Conservation (phyloP, 306 rosid species). For the Prunus kanzakura region DNA sequence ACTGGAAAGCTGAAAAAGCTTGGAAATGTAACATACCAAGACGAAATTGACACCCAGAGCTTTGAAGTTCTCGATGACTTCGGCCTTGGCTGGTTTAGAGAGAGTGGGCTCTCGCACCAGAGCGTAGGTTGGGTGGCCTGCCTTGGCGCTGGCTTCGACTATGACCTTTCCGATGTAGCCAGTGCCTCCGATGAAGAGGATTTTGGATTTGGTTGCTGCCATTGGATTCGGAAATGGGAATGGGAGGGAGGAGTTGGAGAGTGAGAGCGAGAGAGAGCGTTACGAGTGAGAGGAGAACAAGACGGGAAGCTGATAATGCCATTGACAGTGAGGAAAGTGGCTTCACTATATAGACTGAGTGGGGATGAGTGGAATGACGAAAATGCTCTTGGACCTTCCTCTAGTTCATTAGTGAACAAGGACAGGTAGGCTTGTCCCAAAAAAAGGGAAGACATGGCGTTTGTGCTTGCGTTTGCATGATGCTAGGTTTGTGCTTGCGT, state of each 20-base stretch:
- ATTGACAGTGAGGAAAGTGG: background rate
- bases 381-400: background rate
- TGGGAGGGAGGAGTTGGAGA: background rate
- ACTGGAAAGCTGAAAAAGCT: background rate
- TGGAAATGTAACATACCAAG: slow-evolving; percentile 8
- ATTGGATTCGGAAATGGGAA: background rate
- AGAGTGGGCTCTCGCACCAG: slow-evolving; percentile 35
- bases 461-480: background rate
- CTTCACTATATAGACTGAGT: no score
- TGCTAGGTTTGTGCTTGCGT: background rate
- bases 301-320: background rate
- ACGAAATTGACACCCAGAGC: slow-evolving; percentile 20
- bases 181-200: slow-evolving; percentile 40
- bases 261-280: background rate
- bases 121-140: slow-evolving; percentile 31
- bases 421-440: no score
- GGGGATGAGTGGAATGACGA: background rate
- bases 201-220: slow-evolving; percentile 26
- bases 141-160: slow-evolving; percentile 39
- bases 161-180: slow-evolving; percentile 38
- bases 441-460: background rate
- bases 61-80: slow-evolving; percentile 29
- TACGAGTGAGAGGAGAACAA: background rate
- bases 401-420: no score
- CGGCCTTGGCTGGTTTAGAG: slow-evolving; percentile 20